Evolutionary conservation across 2,329 filamentous ascomycete genomes (phyloP), one percentile per base, ranked within the genome.

Genomic region (Pestalotiopsis sp.): DNA sequence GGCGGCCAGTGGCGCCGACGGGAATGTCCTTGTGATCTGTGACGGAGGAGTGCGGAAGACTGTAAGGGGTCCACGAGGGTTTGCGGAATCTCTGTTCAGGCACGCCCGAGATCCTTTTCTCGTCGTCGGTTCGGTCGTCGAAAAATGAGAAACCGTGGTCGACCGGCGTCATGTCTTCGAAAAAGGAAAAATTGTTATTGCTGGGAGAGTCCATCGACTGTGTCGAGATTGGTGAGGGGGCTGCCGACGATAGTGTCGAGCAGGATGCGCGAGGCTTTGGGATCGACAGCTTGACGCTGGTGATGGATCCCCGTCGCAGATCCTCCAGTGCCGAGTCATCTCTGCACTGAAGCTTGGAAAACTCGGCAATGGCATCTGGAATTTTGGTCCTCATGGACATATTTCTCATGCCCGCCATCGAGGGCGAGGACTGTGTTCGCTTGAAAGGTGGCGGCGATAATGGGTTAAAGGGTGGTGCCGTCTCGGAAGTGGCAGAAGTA

Each of bases 371-470:
- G 4, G 75, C 75, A 36, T 60, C 3, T 41, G 74, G 68, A 63
- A 74, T 61, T 55, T 74, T 62, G 27, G 72, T 69, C 25, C 70
- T 58, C 0, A 73, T 67, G 13, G 72, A 75, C 23, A 57, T 67
- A 57, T 73, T 76, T 20, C 66, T 69, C 62, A 66, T 60, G 25
- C 58, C 66, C 4, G 64, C 69, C 36, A 71, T 62, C n/a, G 73
- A 73, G 17, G 72, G 72, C 11, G 77, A 71, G 0, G 81, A 79
- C 39, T 76, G 66, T 3, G 75, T 78, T 25, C 84, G 82, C 70
- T 81, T 82, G 58, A 82, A 81, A 0, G 87, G 87, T 0, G 87
- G 86, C 9, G 87, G 87, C 2, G 87, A 88, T 17, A 89, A 77
- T 55, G 85, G 86, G 23, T 80, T 76, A 68, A 81, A 85, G 1